These are phyloP conservation scores for Flagelloscypha sp. DNA, from an alignment of 768 basidiomycete species.

Conservation along the genomic window DNA sequence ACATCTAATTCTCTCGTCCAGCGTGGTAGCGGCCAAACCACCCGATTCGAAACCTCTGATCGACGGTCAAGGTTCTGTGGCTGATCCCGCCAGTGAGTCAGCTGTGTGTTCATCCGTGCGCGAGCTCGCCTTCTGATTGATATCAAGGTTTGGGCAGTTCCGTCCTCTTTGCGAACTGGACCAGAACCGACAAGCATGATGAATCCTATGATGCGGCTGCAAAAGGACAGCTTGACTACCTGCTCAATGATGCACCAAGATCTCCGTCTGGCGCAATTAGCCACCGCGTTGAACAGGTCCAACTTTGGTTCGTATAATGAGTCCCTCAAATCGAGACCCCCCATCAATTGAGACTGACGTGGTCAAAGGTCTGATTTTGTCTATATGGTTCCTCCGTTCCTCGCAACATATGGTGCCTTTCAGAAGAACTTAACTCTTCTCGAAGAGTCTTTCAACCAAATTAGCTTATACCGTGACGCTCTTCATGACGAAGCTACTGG, in stretches of 20 bases:
- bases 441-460: conserved; percentile 47
- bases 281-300: conserved; percentile 42
- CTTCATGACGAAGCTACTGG: conserved; percentile 34
- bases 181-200: conserved; percentile 25
- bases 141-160: conserved; percentile 42
- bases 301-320: conserved; percentile 36
- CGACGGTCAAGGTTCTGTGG: conserved; percentile 41
- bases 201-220: conserved; percentile 34
- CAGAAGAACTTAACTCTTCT: conserved; percentile 30
- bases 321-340: not conserved
- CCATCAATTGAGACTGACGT: conserved; percentile 3
- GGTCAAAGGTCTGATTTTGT: conserved; percentile 44
- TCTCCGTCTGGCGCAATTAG: conserved; percentile 50
- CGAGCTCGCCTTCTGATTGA: conserved; percentile 3
- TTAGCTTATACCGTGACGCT: conserved; percentile 45
- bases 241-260: conserved; percentile 36
- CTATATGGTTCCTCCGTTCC: conserved; percentile 59
- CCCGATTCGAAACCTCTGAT: conserved; percentile 32
- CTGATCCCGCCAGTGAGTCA: conserved; percentile 49
- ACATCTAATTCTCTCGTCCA: conserved; percentile 11
- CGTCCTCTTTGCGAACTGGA: conserved; percentile 47
- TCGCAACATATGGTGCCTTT: conserved; percentile 56
- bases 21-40: conserved; percentile 29
- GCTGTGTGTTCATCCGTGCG: not conserved
- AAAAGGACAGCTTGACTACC: conserved; percentile 36